Evolutionary conservation across 495 filamentous ascomycete genomes (phyloP), one percentile per base, ranked within the genome.

Genomic region (Astrothelium subdiscretum): DNA sequence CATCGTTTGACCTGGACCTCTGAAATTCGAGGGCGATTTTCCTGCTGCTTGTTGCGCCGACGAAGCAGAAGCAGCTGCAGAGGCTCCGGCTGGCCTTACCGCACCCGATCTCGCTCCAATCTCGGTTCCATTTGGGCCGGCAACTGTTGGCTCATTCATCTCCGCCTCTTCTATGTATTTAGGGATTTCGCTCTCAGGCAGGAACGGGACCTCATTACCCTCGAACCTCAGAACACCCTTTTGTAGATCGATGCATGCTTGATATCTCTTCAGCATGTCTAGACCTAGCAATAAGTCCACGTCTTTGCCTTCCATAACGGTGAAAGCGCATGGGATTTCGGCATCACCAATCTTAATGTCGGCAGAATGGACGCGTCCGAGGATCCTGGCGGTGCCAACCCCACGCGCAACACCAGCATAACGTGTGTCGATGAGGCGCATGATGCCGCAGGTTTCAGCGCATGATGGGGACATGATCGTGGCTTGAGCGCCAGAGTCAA

Each of bases 291-390:
- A 81, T 12, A 99, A 78, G 68, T 97, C 94, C n/a, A 97, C 94
- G 62, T 89, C 85, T 74, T 97, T 99, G 38, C 94, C 94, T 75
- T 99, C 94, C 94, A 99, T 97, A 66, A 99, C 94, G n/a, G 95
- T 97, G 74, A 99, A 99, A 57, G 88, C 89, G 78, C 91, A 97
- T 0, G 92, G 84, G 58, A 99, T 81, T 69, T 90, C 91, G 69
- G 92, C 83, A 38, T 81, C 82, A 20, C 94, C 95, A 66, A 99
- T 95, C 75, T 88, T 89, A 71, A 97, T 92, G 72, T 89, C 89
- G 15, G 95, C 92, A 20, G 87, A 88, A 70, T 97, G 94, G 0
- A 99, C 94, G 29, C 92, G 90, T 40, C 94, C 94, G 20, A 99
- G 85, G 64, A 99, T 96, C 57, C 84, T 87, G 35, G 94, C 95